Evolutionary conservation across 2,329 filamentous ascomycete genomes (phyloP).

Genomic region (Trematosphaeria pertusa): DNA sequence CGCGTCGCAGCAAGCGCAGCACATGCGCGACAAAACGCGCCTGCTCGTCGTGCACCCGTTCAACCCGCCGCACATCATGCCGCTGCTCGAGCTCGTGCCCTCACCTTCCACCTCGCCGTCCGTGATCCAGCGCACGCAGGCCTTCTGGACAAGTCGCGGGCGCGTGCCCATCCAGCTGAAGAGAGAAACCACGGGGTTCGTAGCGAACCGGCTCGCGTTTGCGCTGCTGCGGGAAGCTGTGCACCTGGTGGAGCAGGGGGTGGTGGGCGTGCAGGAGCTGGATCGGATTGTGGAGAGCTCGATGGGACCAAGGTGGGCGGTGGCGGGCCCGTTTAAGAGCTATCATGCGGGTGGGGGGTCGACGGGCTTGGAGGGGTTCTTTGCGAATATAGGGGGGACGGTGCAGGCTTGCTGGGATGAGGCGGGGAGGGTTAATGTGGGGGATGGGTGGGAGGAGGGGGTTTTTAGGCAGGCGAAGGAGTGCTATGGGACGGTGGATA

Average conservation of each 20-base stretch:
- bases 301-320: conserved; percentile 63
- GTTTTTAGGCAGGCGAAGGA: conserved; percentile 56
- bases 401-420: conserved; percentile 63
- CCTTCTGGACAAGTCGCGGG: conserved; percentile 54
- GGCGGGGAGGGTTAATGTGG: conserved; percentile 52
- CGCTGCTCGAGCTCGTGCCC: conserved; percentile 65
- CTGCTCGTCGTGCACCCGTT: conserved; percentile 67
- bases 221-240: conserved; percentile 64
- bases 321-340: conserved; percentile 64
- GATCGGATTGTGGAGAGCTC: conserved; percentile 60
- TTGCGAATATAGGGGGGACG: conserved; percentile 64
- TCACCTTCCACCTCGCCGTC: conserved; percentile 50
- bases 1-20: conserved; percentile 56
- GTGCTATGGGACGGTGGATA: conserved; percentile 56
- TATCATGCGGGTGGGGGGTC: conserved; percentile 66
- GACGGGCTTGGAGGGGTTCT: conserved; percentile 60
- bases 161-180: conserved; percentile 58
- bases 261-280: conserved; percentile 60
- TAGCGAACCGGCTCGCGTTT: conserved; percentile 65
- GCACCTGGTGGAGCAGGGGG: conserved; percentile 59
- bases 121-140: conserved; percentile 50
- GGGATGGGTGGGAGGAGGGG: conserved; percentile 54
- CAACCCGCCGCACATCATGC: conserved; percentile 69
- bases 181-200: conserved; percentile 63
- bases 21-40: conserved; percentile 53